Base-by-base conservation (phyloP, 352 stramenopile genomes). In the Globisporangium ultimum region DNA sequence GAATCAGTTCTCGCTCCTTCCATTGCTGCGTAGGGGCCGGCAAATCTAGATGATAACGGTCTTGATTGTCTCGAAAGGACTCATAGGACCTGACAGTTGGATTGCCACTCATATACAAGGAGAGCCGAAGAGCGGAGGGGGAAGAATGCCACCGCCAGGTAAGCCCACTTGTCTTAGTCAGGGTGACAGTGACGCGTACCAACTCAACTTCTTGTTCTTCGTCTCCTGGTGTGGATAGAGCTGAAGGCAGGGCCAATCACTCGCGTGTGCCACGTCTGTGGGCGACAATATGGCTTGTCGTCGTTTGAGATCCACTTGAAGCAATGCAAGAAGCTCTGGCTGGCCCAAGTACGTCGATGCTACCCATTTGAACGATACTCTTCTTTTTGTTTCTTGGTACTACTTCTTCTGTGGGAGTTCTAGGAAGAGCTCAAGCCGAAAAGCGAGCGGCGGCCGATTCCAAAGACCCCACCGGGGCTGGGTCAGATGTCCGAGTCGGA, bases 251-350 rank as follows among this genome's bases (percentile, higher is more conserved):
- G 78, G 0, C 82, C 82, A 20, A 65, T 90, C 49, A 90, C 83
- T 8, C 80, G 81, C n/a, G 64, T 91, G 22, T 93, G 84, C 54
- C 81, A 93, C 53, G 84, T 93, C 1, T 93, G 84, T 42, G 84
- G 84, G 3, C 76, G 84, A 0, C 81, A 93, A 42, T 93, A 93
- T 51, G 84, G 81, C 0, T 67, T 90, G 21, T 90, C 81, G 13
- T 91, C 84, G 14, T 91, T 91, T 55, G 81, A 93, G 10, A 93
- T 93, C 54, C 84, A 93, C 50, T 62, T 93, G 40, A 91, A 90
- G 65, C 84, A 93, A 46, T 93, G 84, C 73, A 93, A 93, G 62
- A 88, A 91, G 48, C 61, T 93, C 2, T 93, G 81, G 67, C 65
- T 90, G 43, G 66, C 81, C 8, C 78, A 88, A 72, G 74, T 85